A percentile compares a stretch with the other conserved stretches of the same genome.
These are phyloP conservation scores for Suhomyces yuchorum DNA, from an alignment of 1,139 yeast genomes.

Conservation along the genomic window DNA sequence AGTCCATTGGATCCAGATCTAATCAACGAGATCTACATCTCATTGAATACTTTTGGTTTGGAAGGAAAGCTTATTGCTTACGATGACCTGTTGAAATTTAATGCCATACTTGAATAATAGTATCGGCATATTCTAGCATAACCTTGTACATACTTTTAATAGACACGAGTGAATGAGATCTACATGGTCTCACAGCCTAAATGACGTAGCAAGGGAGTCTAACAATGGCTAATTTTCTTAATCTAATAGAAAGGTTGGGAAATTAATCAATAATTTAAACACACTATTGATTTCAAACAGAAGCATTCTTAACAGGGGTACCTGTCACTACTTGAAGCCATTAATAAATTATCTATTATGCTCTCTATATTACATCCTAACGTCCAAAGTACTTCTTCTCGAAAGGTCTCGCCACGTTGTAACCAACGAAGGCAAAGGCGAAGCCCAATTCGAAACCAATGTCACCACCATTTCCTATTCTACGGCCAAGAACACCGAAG, in stretches of 20 bases:
- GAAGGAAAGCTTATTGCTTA: slow-evolving; percentile 21
- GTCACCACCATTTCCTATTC: slow-evolving; percentile 81
- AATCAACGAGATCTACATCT: slow-evolving; percentile 14
- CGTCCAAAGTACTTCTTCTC: slow-evolving; percentile 69
- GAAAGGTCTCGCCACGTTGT: slow-evolving; percentile 61
- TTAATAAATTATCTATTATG: slow-evolving; percentile 1
- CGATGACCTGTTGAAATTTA: slow-evolving; percentile 12
- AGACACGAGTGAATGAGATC: neutral
- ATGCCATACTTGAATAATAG: slow-evolving; percentile 5
- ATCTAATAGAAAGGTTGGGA: too few species aligned
- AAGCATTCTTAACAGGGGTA: too few species aligned
- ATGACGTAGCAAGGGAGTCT: too few species aligned
- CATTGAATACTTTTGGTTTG: slow-evolving; percentile 19
- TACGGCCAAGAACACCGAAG: slow-evolving; percentile 63
- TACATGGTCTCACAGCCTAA: too few species aligned
- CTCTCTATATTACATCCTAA: slow-evolving; percentile 19
- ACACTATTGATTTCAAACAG: too few species aligned
- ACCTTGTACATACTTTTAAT: neutral
- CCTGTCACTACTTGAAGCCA: neutral
- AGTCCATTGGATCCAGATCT: slow-evolving; percentile 17
- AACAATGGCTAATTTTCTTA: too few species aligned
- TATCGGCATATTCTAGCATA: neutral
- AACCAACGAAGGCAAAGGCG: slow-evolving; percentile 68
- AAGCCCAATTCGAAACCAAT: slow-evolving; percentile 82
- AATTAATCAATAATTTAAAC: too few species aligned